Base-by-base conservation (phyloP, 306 rosid species). In the Pyrus communis region DNA sequence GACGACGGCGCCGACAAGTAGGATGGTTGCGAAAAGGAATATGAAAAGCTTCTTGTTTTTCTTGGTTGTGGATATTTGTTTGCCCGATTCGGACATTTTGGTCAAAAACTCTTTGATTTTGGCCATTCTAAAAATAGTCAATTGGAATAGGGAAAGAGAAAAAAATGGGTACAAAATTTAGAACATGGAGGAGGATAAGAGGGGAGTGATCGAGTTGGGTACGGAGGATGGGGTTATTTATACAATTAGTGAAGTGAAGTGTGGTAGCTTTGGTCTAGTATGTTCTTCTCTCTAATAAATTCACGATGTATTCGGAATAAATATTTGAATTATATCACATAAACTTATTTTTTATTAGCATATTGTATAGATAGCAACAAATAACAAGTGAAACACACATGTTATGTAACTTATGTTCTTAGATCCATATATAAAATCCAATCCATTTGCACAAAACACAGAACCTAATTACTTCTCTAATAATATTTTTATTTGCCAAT, bases 11-110 rank as follows among this genome's bases (percentile, higher is more conserved):
- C 89, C 84, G 2, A 85, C 68, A 0, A 92, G 82, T 1, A 92
- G 74, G 3, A 91, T 22, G 2, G 88, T 38, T 15, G 87, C 80
- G 9, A 87, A 73, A 28, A 86, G 43, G 54, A 88, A 55, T 2
- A 88, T 3, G 71, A 84, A 57, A 77, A 91, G 83, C 49, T 71
- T 85, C 9, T 63, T 61, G 70, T 78, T 69, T 6, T 71, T 88
- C 6, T 65, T 86, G 71, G 11, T n/a, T 22, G 27, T 4, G 17
- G 63, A 58, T 22, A 58, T 22, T 58, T 58, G 28, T 58, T 58
- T 58, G 30, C 63, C 63, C 17, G 76, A 68, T 64, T 58, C 21
- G 69, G 88, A 46, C 67, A 80, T 74, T 82, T 83, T 84, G 82
- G 84, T 68, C 35, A 77, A 49, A 63, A 73, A 18, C 27, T 77